phyloP scores from a whole-genome alignment of 78 protist species.

The Anaeramoeba flamelloides region DNA sequence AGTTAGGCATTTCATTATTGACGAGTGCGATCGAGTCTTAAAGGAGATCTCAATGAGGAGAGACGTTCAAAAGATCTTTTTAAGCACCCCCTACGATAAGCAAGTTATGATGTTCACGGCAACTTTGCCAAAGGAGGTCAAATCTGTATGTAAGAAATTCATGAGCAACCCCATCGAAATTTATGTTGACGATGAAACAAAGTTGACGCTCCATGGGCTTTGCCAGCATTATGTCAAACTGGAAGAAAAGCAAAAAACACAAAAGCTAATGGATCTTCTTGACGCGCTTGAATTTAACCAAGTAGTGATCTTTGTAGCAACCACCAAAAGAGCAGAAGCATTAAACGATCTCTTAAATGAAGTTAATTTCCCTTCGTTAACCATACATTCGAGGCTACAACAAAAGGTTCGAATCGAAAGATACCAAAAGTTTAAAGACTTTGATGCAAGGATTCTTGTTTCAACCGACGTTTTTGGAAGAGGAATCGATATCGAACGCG shows the following conservation, averaged over 20 bases:
- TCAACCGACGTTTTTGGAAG: slow-evolving; percentile 94
- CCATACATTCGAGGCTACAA: slow-evolving; percentile 55
- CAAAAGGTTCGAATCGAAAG: slow-evolving; percentile 55
- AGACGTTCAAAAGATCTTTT: slow-evolving; percentile 84
- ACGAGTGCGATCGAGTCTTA: slow-evolving; percentile 91
- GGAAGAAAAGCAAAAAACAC: slow-evolving; percentile 69
- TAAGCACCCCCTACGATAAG: slow-evolving; percentile 63
- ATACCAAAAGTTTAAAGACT: slow-evolving; percentile 77
- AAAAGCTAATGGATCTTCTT: slow-evolving; percentile 74
- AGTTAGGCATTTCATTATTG: slow-evolving; percentile 84
- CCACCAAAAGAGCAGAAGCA: slow-evolving; percentile 9
- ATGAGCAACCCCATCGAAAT: slow-evolving; percentile 78
- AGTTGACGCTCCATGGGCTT: slow-evolving; percentile 90
- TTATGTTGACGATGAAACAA: slow-evolving; percentile 69
- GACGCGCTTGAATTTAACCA: slow-evolving; percentile 88
- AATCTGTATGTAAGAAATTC: slow-evolving; percentile 68
- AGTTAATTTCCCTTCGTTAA: slow-evolving; percentile 73
- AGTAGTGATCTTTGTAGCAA: slow-evolving; percentile 79
- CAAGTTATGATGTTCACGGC: slow-evolving; percentile 99
- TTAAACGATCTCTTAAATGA: slow-evolving; percentile 56
- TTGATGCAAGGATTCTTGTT: slow-evolving; percentile 79
- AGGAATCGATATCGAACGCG: slow-evolving; percentile 94
- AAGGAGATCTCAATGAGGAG: slow-evolving; percentile 72
- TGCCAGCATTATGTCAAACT: slow-evolving; percentile 81
- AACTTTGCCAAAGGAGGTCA: slow-evolving; percentile 65